phyloP scores from a whole-genome alignment of 2,329 filamentous ascomycete genomes.

The Blumeriella jaapii region DNA sequence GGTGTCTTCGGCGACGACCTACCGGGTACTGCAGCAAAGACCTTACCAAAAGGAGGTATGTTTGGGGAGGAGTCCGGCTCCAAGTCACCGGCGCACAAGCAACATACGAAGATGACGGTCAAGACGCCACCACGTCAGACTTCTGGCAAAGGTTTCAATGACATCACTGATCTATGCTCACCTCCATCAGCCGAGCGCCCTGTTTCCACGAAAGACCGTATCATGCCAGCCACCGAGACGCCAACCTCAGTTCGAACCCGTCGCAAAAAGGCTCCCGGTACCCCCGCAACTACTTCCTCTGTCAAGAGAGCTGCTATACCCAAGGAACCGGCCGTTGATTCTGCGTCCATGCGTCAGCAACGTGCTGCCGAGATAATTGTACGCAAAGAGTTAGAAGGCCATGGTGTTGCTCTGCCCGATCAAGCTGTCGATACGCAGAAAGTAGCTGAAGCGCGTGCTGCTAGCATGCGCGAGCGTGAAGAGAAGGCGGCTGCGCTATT shows the following conservation, averaged over 20 bases:
- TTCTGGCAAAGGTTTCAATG: conserved; percentile 25
- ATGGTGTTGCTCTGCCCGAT: conserved; percentile 16
- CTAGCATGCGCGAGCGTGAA: conserved; percentile 3
- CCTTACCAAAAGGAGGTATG: neutral
- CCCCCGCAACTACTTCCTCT: neutral
- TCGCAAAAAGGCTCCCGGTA: neutral
- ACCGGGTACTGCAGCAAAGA: neutral
- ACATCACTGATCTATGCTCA: conserved; percentile 7
- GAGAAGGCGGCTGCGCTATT: neutral
- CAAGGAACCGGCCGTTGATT: conserved; percentile 1
- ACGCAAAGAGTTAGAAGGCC: conserved; percentile 7
- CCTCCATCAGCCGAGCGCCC: conserved; percentile 13
- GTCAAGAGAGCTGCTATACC: conserved; percentile 3
- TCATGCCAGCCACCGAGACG: neutral
- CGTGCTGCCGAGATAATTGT: conserved; percentile 14
- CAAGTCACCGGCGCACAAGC: no score
- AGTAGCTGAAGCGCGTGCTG: conserved; percentile 5
- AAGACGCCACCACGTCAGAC: neutral
- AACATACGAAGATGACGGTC: neutral
- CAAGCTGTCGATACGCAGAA: conserved; percentile 5
- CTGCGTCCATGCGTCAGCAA: conserved; percentile 8
- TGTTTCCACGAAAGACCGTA: conserved; percentile 35
- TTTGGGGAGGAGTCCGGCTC: neutral
- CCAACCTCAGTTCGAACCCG: neutral
- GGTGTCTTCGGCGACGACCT: no score